A percentile compares a stretch with the other conserved stretches of the same genome.
phyloP scores from a whole-genome alignment of 257 asterid species.

The Ocimum tenuiflorum region DNA sequence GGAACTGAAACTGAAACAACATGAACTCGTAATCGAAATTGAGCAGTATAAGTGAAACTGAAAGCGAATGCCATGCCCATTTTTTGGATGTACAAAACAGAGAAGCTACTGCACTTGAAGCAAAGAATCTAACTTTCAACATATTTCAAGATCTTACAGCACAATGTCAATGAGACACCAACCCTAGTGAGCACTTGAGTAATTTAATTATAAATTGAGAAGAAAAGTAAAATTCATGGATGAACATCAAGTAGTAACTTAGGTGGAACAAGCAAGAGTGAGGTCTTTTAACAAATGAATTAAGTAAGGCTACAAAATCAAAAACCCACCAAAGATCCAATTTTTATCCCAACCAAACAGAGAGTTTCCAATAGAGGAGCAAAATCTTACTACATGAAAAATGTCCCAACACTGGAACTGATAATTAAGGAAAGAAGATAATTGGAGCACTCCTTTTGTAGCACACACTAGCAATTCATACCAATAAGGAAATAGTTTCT shows the following conservation, averaged over 20 bases:
- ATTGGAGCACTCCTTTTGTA: no score
- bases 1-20: neutral
- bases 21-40: neutral
- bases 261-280: neutral
- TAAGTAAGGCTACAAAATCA: neutral
- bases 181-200: constrained; percentile 11
- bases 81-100: constrained; percentile 12
- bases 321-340: constrained; percentile 24
- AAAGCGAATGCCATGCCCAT: constrained; percentile 32
- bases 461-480: constrained; percentile 20
- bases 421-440: constrained; percentile 13
- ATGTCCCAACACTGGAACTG: neutral
- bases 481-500: neutral
- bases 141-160: constrained; percentile 32
- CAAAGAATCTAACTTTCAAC: constrained; percentile 13
- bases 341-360: constrained; percentile 6
- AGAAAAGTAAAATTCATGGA: neutral
- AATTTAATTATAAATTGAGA: neutral
- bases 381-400: constrained; percentile 10
- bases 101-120: constrained; percentile 22
- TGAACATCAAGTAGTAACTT: neutral
- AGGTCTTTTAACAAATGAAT: constrained; percentile 3
- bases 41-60: neutral
- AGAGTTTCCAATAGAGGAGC: constrained; percentile 17
- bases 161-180: constrained; percentile 25